These are phyloP conservation scores for Fusarium nematophilum DNA, from an alignment of 2,329 filamentous ascomycete genomes.

Conservation along the genomic window DNA sequence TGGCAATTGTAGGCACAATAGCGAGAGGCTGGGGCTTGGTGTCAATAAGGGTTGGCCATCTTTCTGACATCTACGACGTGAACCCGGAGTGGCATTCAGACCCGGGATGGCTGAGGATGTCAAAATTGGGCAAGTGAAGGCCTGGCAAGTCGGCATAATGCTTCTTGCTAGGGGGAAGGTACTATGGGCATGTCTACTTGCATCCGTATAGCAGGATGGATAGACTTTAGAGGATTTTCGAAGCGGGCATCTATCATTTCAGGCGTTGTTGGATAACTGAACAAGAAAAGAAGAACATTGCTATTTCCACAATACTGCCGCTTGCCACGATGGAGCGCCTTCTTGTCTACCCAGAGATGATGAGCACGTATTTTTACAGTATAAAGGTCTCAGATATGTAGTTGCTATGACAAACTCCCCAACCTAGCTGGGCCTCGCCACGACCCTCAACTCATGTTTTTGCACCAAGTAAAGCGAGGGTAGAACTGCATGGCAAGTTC, in stretches of 20 bases:
- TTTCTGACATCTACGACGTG: no score
- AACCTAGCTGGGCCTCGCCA: no score
- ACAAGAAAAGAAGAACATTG: conserved; percentile 7
- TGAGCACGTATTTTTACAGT: no score
- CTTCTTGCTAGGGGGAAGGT: not conserved
- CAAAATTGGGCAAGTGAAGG: not conserved
- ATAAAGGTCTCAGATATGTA: no score
- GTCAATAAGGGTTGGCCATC: no score
- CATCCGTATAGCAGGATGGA: conserved; percentile 14
- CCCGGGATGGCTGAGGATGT: not conserved
- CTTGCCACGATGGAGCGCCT: no score
- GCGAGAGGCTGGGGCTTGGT: conserved; percentile 4
- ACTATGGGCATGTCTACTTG: not conserved
- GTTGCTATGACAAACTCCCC: no score
- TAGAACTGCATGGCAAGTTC: no score
- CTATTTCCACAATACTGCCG: not conserved
- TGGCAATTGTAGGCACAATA: not conserved
- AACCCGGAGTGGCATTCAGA: no score
- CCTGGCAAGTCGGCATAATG: not conserved
- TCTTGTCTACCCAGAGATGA: no score
- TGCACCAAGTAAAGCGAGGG: no score
- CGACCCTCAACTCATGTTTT: no score
- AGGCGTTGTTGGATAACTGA: conserved; percentile 28
- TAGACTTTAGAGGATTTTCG: conserved; percentile 29
- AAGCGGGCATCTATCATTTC: conserved; percentile 23